Conservation (phyloP, 1,139 yeast genomes). For the Protomyces lactucae-debilis region DNA sequence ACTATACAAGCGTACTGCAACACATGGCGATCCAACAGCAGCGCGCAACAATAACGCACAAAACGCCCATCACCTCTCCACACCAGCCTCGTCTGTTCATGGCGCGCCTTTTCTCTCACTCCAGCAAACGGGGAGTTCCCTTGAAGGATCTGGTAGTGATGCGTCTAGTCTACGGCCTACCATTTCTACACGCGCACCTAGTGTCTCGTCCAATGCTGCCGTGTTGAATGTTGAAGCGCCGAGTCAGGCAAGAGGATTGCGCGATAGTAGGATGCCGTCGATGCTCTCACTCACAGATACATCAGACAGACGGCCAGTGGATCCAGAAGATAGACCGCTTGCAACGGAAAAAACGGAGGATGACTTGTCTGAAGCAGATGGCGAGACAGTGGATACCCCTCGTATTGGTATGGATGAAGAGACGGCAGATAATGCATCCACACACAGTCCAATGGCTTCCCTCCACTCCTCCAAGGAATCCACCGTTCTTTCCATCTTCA, state of each 20-base stretch:
- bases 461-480: slow-evolving; percentile 5
- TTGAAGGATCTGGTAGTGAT: background rate
- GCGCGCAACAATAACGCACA: background rate
- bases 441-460: background rate
- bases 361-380: background rate
- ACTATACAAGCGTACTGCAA: slow-evolving; percentile 2
- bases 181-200: slow-evolving; percentile 19
- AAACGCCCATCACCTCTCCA: background rate
- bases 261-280: background rate
- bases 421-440: background rate
- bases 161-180: slow-evolving; percentile 20
- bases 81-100: background rate
- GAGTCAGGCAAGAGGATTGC: background rate
- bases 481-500: slow-evolving; percentile 14
- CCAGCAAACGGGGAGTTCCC: background rate
- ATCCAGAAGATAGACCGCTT: background rate
- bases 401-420: background rate
- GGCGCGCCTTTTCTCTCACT: slow-evolving; percentile 3
- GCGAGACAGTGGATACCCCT: background rate
- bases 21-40: background rate
- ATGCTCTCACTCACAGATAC: background rate
- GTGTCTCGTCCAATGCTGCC: slow-evolving; percentile 19
- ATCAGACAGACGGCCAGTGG: background rate
- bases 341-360: background rate
- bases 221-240: slow-evolving; percentile 17